phyloP scores from a whole-genome alignment of 2,329 filamentous ascomycete genomes.

The Cladosporium sp. region DNA sequence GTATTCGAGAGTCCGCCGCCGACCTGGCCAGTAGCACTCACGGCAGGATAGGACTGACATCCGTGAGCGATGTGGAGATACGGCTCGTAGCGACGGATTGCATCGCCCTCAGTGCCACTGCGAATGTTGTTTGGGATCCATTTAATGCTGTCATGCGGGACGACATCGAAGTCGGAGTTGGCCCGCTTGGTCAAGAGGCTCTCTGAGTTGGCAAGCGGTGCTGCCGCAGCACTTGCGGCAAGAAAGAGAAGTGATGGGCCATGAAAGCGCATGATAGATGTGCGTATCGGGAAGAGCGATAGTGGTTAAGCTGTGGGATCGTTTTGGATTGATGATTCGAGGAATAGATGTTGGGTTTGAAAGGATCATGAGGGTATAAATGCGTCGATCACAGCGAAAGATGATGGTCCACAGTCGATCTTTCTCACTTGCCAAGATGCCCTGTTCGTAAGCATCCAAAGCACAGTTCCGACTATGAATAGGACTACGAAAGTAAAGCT shows the following conservation, averaged over 20 bases:
- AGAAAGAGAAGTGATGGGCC: background rate
- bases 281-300: background rate
- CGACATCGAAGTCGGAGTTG: background rate
- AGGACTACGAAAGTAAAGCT: background rate
- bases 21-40: background rate
- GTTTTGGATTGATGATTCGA: background rate
- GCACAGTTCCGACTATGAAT: background rate
- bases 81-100: background rate
- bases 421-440: background rate
- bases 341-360: background rate
- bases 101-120: background rate
- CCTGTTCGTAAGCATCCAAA: background rate
- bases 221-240: background rate
- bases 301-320: background rate
- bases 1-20: background rate
- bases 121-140: background rate
- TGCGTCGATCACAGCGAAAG: background rate
- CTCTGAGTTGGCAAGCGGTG: background rate
- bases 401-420: background rate
- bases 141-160: background rate
- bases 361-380: background rate
- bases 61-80: constrained; percentile 7
- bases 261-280: background rate
- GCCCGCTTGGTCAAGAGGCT: background rate
- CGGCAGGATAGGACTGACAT: constrained; percentile 1